Evolutionary conservation across 495 filamentous ascomycete species (phyloP).

Genomic region (Pyrenula aspistea): DNA sequence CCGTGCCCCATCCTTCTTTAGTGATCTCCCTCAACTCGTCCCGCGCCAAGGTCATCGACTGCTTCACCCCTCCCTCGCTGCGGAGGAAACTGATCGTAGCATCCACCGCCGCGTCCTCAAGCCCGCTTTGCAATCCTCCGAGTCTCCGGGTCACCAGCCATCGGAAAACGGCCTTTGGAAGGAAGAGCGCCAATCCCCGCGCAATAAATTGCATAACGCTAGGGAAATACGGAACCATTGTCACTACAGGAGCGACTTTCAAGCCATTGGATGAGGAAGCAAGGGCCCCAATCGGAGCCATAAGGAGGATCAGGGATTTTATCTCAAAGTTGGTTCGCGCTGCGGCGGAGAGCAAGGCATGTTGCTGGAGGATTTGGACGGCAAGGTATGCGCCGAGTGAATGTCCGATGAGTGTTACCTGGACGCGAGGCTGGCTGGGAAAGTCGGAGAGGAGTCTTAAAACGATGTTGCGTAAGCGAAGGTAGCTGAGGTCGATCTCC

Average conservation of each 20-base stretch:
- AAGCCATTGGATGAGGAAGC: slow-evolving; percentile 50
- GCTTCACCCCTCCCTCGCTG: slow-evolving; percentile 40
- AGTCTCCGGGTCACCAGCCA: slow-evolving; percentile 26
- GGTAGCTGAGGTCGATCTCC: slow-evolving; percentile 42
- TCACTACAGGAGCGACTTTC: slow-evolving; percentile 34
- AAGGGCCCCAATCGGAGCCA: slow-evolving; percentile 69
- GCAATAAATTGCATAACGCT: not conserved
- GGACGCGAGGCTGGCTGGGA: slow-evolving; percentile 1
- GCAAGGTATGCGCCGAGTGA: slow-evolving; percentile 70
- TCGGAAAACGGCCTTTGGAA: slow-evolving; percentile 37
- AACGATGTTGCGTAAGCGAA: slow-evolving; percentile 9
- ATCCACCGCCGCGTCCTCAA: slow-evolving; percentile 37
- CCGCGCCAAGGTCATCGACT: slow-evolving; percentile 47
- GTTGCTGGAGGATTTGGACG: slow-evolving; percentile 56
- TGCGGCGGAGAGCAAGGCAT: slow-evolving; percentile 9
- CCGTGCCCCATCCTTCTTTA: slow-evolving; percentile 64
- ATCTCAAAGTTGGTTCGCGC: slow-evolving; percentile 26
- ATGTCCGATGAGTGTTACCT: slow-evolving; percentile 70
- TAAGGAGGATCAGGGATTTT: slow-evolving; percentile 54
- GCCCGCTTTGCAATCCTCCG: slow-evolving; percentile 29
- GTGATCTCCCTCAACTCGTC: slow-evolving; percentile 72
- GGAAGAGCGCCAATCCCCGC: slow-evolving; percentile 35
- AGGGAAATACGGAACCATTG: not conserved
- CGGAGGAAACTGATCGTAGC: slow-evolving; percentile 50
- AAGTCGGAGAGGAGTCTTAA: not conserved